Conservation (phyloP, 2,329 filamentous ascomycete genomes). For the Hymenoscyphus repandus region DNA sequence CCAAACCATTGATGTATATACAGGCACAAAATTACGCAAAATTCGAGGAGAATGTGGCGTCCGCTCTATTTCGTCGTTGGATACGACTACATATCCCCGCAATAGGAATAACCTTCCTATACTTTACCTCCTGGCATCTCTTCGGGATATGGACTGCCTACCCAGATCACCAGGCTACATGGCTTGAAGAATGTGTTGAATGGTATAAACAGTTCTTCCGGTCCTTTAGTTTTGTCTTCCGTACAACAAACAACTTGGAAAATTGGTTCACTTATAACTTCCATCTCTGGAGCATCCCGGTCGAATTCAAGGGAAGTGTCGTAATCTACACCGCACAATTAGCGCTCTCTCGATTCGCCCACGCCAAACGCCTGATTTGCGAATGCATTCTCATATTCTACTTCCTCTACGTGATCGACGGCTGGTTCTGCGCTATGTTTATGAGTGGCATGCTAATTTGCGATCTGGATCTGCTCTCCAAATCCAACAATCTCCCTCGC, state of each 20-base stretch:
- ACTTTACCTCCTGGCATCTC: constrained; percentile 25
- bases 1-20: constrained; percentile 38
- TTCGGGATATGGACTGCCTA: constrained; percentile 24
- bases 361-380: constrained; percentile 5
- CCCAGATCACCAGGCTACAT: constrained; percentile 5
- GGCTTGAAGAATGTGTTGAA: constrained; percentile 9
- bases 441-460: constrained; percentile 55
- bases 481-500: constrained; percentile 38
- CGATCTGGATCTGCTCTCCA: constrained; percentile 53
- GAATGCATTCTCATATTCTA: constrained; percentile 51
- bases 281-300: constrained; percentile 52
- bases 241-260: constrained; percentile 41
- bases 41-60: constrained; percentile 37
- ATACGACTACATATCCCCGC: constrained; percentile 42
- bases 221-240: constrained; percentile 57
- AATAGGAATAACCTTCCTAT: constrained; percentile 37
- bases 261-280: constrained; percentile 53
- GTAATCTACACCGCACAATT: background rate
- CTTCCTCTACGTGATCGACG: constrained; percentile 64
- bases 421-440: constrained; percentile 57
- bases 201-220: constrained; percentile 51
- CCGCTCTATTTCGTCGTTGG: constrained; percentile 42
- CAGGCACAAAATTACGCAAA: constrained; percentile 28
- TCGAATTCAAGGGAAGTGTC: background rate
- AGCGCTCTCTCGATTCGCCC: background rate